Conservation (phyloP, 1,284 basidiomycete genomes). For the Heterobasidion occidentale region DNA sequence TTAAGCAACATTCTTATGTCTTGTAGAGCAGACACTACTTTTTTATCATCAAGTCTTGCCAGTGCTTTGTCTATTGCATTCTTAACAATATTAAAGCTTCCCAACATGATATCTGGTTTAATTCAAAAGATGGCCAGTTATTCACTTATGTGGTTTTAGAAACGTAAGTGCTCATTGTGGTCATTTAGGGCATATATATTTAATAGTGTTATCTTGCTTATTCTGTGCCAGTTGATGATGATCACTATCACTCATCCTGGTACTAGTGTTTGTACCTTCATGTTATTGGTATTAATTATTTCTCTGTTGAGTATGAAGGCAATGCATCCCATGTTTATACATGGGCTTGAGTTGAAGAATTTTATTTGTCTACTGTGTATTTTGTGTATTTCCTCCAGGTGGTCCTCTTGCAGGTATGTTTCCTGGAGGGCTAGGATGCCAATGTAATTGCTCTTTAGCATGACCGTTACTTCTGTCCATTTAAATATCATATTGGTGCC, state of each 20-base stretch:
- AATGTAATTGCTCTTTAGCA: conserved; percentile 14
- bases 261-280: conserved; percentile 13
- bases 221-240: conserved; percentile 11
- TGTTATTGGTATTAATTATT: conserved; percentile 7
- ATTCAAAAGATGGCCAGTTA: no score
- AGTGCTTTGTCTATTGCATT: no score
- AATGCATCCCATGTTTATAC: conserved; percentile 22
- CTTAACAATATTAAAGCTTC: conserved; percentile 36
- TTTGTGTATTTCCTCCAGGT: conserved; percentile 2
- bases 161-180: background rate
- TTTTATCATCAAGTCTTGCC: no score
- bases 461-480: conserved; percentile 15
- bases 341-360: no score
- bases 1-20: no score
- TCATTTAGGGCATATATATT: conserved; percentile 27
- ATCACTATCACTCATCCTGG: conserved; percentile 23
- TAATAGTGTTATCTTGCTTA: conserved; percentile 14
- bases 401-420: conserved; percentile 17
- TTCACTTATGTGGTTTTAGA: background rate
- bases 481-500: conserved; percentile 10
- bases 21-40: no score
- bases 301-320: conserved; percentile 28
- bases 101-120: conserved; percentile 24
- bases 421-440: conserved; percentile 20
- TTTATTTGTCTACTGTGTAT: conserved; percentile 6